These are phyloP conservation scores for Ogataea pini DNA, from an alignment of 805 yeast species.

Conservation along the genomic window DNA sequence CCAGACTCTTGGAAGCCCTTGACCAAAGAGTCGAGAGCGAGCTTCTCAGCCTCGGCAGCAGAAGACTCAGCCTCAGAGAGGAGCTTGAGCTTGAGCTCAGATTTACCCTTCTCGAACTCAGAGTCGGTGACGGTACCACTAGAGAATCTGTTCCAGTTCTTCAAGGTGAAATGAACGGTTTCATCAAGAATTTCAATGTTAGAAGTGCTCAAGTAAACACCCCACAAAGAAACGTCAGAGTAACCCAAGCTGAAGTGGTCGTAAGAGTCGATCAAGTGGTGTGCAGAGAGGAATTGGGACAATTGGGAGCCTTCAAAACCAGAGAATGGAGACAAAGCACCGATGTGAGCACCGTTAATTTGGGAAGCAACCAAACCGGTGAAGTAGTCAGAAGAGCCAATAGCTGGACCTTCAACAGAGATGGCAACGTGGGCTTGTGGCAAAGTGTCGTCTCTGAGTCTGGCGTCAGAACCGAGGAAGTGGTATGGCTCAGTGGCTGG, in stretches of 20 bases:
- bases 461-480: constrained; percentile 83
- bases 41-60: constrained; percentile 46
- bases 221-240: constrained; percentile 84
- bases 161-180: constrained; percentile 75
- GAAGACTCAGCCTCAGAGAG: constrained; percentile 51
- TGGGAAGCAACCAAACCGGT: constrained; percentile 74
- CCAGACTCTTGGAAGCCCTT: constrained; percentile 63
- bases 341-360: constrained; percentile 56
- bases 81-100: constrained; percentile 63
- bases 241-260: constrained; percentile 71
- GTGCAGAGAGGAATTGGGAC: constrained; percentile 66
- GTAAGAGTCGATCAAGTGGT: constrained; percentile 71
- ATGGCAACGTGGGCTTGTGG: constrained; percentile 78
- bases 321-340: constrained; percentile 55
- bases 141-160: constrained; percentile 86
- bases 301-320: constrained; percentile 67
- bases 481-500: constrained; percentile 51
- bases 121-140: constrained; percentile 67
- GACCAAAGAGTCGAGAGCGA: constrained; percentile 61
- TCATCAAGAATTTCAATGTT: constrained; percentile 68
- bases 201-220: constrained; percentile 67
- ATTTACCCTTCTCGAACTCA: constrained; percentile 78
- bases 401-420: constrained; percentile 72
- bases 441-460: constrained; percentile 85
- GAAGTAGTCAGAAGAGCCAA: constrained; percentile 62